Conservation (phyloP, 1,139 yeast genomes). For the Hanseniaspora uvarum region DNA sequence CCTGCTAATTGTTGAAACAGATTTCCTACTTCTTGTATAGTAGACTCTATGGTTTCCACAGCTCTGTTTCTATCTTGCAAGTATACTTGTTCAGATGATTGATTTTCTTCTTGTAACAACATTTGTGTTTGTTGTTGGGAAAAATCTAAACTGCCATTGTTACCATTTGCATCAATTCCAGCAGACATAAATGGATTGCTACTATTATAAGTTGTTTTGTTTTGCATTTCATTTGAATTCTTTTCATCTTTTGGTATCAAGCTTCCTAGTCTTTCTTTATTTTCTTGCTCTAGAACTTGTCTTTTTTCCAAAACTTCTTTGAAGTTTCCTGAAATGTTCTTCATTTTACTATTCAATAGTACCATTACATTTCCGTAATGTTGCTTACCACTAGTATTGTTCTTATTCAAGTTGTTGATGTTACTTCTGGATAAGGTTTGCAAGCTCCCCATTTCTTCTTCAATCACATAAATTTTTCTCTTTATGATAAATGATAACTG, state of each 20-base stretch:
- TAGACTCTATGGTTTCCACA: conserved; percentile 88
- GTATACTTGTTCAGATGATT: conserved; percentile 41
- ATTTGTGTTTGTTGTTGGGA: conserved; percentile 48
- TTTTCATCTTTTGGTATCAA: conserved; percentile 11
- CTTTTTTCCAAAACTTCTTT: conserved; percentile 78
- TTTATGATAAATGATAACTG: conserved; percentile 87
- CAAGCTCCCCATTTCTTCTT: conserved; percentile 48
- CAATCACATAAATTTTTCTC: conserved; percentile 82
- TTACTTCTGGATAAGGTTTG: conserved; percentile 36
- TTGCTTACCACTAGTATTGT: conserved; percentile 19
- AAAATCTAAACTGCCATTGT: conserved; percentile 43
- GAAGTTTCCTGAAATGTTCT: conserved; percentile 86
- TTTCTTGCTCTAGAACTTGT: conserved; percentile 72
- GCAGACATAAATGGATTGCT: conserved; percentile 33
- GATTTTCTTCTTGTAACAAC: conserved; percentile 62
- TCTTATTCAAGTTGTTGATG: conserved; percentile 41
- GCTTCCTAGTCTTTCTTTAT: conserved; percentile 53
- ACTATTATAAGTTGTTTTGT: conserved; percentile 25
- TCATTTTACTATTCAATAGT: conserved; percentile 75
- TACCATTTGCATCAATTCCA: conserved; percentile 30
- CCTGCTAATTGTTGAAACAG: conserved; percentile 90
- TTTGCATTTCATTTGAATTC: conserved; percentile 9
- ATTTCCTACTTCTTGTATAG: conserved; percentile 92
- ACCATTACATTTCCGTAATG: conserved; percentile 83
- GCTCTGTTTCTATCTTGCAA: conserved; percentile 79